Percentiles rank a stretch among this genome's conserved stretches.
phyloP scores from a whole-genome alignment of 2,329 filamentous ascomycete genomes.

The Stagonosporopsis tanaceti region DNA sequence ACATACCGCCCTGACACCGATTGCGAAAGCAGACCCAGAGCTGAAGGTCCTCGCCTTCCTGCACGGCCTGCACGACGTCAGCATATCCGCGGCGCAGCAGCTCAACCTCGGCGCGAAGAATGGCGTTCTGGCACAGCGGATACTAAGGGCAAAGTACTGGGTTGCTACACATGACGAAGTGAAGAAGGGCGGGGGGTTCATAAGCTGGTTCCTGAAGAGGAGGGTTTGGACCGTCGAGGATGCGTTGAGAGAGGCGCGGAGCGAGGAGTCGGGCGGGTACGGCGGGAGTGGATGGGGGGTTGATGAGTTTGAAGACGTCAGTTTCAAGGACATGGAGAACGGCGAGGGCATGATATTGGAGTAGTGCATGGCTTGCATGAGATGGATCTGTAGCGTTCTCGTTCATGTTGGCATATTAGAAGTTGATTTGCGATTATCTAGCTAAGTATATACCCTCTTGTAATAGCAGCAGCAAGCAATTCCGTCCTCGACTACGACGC shows the following conservation, averaged over 20 bases:
- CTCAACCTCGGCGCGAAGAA: conserved; percentile 71
- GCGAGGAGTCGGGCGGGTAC: conserved; percentile 52
- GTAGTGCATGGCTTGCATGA: conserved; percentile 30
- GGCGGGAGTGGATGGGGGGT: conserved; percentile 17
- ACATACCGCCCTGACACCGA: conserved; percentile 54
- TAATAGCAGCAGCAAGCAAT: not conserved
- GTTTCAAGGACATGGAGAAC: conserved; percentile 63
- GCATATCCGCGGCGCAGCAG: conserved; percentile 60
- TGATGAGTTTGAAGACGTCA: conserved; percentile 52
- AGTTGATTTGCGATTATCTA: not conserved
- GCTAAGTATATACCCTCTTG: not conserved
- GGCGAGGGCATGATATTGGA: conserved; percentile 63
- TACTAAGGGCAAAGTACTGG: conserved; percentile 67
- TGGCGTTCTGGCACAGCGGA: conserved; percentile 63
- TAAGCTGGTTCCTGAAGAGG: conserved; percentile 59
- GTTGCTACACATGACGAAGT: conserved; percentile 71
- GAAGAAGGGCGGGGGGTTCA: conserved; percentile 66
- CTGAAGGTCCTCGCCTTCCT: conserved; percentile 66
- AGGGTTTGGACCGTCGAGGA: conserved; percentile 55
- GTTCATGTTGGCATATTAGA: not conserved
- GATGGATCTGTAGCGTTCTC: not conserved
- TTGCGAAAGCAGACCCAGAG: conserved; percentile 56
- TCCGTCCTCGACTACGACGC: no score
- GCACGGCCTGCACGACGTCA: conserved; percentile 70
- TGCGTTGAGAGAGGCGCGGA: conserved; percentile 58